Base-by-base conservation (phyloP, 495 filamentous ascomycete genomes). In the Hypoxylon cercidicola region DNA sequence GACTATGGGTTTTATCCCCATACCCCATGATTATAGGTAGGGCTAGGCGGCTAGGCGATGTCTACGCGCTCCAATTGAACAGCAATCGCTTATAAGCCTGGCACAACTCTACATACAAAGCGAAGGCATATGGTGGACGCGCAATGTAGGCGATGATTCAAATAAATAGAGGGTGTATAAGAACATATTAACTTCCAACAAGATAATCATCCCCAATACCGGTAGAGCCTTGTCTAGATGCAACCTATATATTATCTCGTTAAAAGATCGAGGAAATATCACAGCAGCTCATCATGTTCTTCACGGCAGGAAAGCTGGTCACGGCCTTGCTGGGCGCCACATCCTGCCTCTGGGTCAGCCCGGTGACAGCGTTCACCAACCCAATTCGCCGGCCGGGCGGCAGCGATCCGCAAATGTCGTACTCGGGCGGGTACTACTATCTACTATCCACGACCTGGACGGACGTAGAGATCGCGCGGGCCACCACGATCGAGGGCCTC, bases 371-470 rank as follows among this genome's bases (percentile, higher is more conserved):
- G 15, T 77, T 57, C 43, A 75, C 72, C 18, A 77, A 77, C 52
- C 72, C 75, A 1, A 64, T 77, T 35, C 72, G 67, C 16, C 69
- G 65, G 41, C 74, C 72, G 1, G 72, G 73, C 3, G 67, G 67
- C 12, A 62, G 51, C 40, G 83, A 86, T 68, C 83, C 83, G 2
- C 75, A 75, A 60, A 66, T 79, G n/a, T 78, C 80, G 28, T 83
- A 81, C 59, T 72, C 74, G 0, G 80, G 75, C 18, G 81, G 81
- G 2, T 84, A 79, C 48, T 86, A 86, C 73, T 86, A 86, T 48
- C 77, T 86, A 19, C 72, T 71, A 40, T 81, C 70, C 19, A 85
- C 74, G 28, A 78, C 74, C 57, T 82, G 77, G 82, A 78, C 70
- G 43, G 75, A 83, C 54, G 77, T 87, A 50, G 68, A 84, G 49